phyloP scores from a whole-genome alignment of 2,329 filamentous ascomycete species.

The Tolypocladium endophyticum region DNA sequence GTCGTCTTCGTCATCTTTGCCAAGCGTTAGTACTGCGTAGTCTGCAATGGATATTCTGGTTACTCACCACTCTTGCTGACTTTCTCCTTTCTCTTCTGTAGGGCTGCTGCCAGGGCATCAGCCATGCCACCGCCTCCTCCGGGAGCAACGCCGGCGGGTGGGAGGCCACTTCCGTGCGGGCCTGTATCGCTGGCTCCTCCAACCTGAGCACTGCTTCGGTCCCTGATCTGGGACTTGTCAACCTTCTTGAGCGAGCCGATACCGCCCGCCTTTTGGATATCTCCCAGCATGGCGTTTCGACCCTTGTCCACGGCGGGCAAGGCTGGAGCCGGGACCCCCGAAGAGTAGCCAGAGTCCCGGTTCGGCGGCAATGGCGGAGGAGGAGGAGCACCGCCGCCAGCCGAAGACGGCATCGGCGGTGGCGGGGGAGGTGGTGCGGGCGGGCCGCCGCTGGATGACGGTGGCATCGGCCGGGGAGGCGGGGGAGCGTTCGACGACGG shows the following conservation, averaged over 20 bases:
- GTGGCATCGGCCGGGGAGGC: conserved; percentile 17
- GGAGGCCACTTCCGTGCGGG: conserved; percentile 26
- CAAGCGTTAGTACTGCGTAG: conserved; percentile 3
- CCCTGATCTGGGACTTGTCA: conserved; percentile 56
- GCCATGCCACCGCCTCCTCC: conserved; percentile 59
- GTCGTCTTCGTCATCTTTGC: conserved; percentile 62
- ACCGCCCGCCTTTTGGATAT: conserved; percentile 61
- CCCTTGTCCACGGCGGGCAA: conserved; percentile 30
- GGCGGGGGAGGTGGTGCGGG: conserved; percentile 26
- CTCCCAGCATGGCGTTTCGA: conserved; percentile 54
- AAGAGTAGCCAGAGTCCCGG: conserved; percentile 47
- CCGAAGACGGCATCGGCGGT: conserved; percentile 18
- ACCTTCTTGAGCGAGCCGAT: conserved; percentile 66
- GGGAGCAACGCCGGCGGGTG: conserved; percentile 40
- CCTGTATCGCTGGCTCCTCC: conserved; percentile 39
- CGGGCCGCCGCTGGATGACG: conserved; percentile 20
- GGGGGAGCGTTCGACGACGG: conserved; percentile 19
- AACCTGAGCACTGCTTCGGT: conserved; percentile 57
- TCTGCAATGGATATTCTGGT: not conserved
- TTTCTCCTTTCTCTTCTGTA: conserved; percentile 82
- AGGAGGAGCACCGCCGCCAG: conserved; percentile 26
- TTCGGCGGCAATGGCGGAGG: conserved; percentile 46
- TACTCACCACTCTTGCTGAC: conserved; percentile 88
- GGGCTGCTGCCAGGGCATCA: conserved; percentile 67
- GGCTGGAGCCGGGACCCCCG: conserved; percentile 37